Evolutionary conservation across 257 asterid species (phyloP), one percentile per base, ranked within the genome.

Genomic region (Solanum pinnatisectum): DNA sequence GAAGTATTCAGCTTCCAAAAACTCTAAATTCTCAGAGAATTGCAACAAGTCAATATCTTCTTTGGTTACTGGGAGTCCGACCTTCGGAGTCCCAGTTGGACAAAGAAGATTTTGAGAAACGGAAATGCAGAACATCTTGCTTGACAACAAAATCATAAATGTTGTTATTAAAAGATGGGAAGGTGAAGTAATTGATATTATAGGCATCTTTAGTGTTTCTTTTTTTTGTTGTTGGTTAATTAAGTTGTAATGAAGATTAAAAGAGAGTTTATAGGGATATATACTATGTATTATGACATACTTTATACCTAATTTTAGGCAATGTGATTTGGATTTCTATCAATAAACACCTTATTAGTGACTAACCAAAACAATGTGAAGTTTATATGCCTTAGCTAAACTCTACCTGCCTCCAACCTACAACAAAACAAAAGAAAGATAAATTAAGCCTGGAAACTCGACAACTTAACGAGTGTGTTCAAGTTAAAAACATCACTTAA

Each of bases 1-100:
- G 88, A 91, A 94, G 16, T 32, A 88, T 30, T 91, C 96, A 4
- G 93, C 91, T 87, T 92, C 95, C 72, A 92, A 87, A 87, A 88
- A 90, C 87, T 92, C 95, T 67, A 94, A 23, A 56, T 92, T 92
- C 76, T 42, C 84, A 6, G 95, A 68, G 83, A 94, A 92, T 74
- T 93, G 93, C 87, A 94, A 6, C 88, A 68, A 10, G 70, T 92
- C 91, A 4, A 87, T 74, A 82, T 92, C 96, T 30, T 20, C 60
- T 20, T 44, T 32, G 87, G 32, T 4, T 7, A 91, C 59, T 5
- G 92, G 91, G 44, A 77, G 23, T 49, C 71, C 87, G 3, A 36
- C n/a, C 46, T 40, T 3, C 5, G 93, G 89, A 40, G 73, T 83
- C 9, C 23, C 78, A 33, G 88, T 35, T 3, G 87, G 89, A 63